Base-by-base conservation (phyloP, 305 asterid genomes). In the Fraxinus sp. region DNA sequence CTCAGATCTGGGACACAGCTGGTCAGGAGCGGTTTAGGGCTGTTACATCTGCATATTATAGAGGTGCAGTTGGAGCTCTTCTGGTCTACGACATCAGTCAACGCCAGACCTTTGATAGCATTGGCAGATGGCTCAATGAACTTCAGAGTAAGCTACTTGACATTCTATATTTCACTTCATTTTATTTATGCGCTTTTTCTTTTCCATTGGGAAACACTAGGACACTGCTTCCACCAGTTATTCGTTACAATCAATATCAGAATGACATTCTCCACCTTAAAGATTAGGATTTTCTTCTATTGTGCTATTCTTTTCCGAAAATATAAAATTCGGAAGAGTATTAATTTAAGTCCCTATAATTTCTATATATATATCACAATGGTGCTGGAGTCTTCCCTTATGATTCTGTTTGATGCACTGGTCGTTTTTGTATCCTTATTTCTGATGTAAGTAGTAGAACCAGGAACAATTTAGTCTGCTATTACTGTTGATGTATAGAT, bases 11-110 rank as follows among this genome's bases (percentile, higher is more conserved):
- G 98, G 98, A 95, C 88, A 95, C 97, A 4, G 98, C 97, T 43
- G 98, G 98, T 26, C 98, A 95, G 89, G 98, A 95, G 90, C 91
- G 98, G 83, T 95, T 95, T 87, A 84, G 97, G 86, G 97, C 98
- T 18, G 96, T 95, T 77, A 95, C 98, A n/a, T 95, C 98, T 82
- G 98, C 97, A 46, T 93, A 95, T 81, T 93, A 95, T 66, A 88
- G 98, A 81, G 97, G 98, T 74, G 98, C 97, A 2, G 97, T 95
- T 79, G 98, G 98, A 75, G 97, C 98, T 7, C 98, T 95, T 84
- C 89, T 95, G 28, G 97, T 95, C 75, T 93, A 93, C 41, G 98
- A 95, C 90, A 91, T 91, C 85, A 95, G 95, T 87, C 84, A 95
- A 78, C 96, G 94, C 66, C 96, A 83, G 86, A 95, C 98, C 24